A percentile compares a stretch with the other conserved stretches of the same genome.
phyloP scores from a whole-genome alignment of 2,329 filamentous ascomycete species.

The Botrytis fabae region DNA sequence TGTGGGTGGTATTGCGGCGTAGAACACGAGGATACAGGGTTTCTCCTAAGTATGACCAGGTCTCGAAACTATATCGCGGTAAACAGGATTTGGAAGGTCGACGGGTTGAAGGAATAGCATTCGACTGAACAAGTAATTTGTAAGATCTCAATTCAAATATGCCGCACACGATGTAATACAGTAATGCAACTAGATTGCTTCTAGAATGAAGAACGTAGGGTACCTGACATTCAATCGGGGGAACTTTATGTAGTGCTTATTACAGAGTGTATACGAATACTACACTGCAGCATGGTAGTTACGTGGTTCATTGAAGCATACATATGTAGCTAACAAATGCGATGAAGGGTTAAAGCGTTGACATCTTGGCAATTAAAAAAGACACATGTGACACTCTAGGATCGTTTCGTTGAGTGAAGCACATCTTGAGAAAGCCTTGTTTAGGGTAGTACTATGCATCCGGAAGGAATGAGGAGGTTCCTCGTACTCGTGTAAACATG shows the following conservation, averaged over 20 bases:
- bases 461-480: constrained; percentile 14
- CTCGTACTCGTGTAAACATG: constrained; percentile 15
- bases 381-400: constrained; percentile 9
- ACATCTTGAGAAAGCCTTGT: not conserved
- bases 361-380: constrained; percentile 9
- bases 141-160: constrained; percentile 19
- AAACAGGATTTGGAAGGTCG: constrained; percentile 12
- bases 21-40: constrained; percentile 22
- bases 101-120: not conserved
- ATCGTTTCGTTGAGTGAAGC: not conserved
- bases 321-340: not conserved
- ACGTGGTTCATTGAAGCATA: constrained; percentile 16
- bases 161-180: constrained; percentile 19
- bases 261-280: constrained; percentile 14
- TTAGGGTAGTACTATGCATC: constrained; percentile 4
- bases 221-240: not conserved
- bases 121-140: not conserved
- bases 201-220: constrained; percentile 12
- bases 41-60: not conserved
- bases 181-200: constrained; percentile 1
- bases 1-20: constrained; percentile 17
- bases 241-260: constrained; percentile 20
- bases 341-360: constrained; percentile 1
- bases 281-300: constrained; percentile 22
- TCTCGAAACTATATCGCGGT: not conserved